A percentile compares a stretch with the other conserved stretches of the same genome.
These are phyloP conservation scores for Penicillium sp. DNA, from an alignment of 2,329 filamentous ascomycete species.

Conservation along the genomic window DNA sequence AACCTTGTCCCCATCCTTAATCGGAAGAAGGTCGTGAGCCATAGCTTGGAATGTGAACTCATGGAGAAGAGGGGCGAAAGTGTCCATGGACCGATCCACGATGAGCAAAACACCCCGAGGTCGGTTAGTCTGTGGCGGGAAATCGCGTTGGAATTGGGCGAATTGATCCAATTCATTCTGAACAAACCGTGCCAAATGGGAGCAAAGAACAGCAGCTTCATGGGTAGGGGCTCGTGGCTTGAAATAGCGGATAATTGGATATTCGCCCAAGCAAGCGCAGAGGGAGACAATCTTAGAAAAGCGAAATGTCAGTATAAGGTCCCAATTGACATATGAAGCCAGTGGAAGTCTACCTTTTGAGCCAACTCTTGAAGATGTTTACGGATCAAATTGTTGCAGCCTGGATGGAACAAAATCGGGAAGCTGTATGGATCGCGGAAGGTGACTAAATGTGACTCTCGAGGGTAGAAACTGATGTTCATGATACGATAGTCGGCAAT, in stretches of 20 bases:
- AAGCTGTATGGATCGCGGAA: constrained; percentile 97
- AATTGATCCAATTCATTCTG: constrained; percentile 91
- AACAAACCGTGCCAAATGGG: constrained; percentile 84
- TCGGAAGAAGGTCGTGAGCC: constrained; percentile 88
- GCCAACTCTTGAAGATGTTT: constrained; percentile 81
- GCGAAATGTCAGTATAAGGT: constrained; percentile 12
- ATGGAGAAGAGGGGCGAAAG: constrained; percentile 83
- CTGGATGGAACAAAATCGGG: constrained; percentile 84
- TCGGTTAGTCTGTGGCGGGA: constrained; percentile 70
- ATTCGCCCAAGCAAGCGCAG: constrained; percentile 90
- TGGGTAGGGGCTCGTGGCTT: constrained; percentile 72
- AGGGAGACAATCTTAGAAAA: constrained; percentile 71
- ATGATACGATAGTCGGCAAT: constrained; percentile 80
- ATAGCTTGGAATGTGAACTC: constrained; percentile 99
- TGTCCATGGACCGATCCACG: constrained; percentile 89
- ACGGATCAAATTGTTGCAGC: constrained; percentile 79
- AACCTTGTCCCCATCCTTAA: constrained; percentile 85
- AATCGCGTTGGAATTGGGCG: constrained; percentile 78
- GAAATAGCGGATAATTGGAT: constrained; percentile 91
- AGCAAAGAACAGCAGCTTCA: constrained; percentile 83
- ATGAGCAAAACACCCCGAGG: constrained; percentile 83
- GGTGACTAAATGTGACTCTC: constrained; percentile 86
- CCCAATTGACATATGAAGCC: too few relatives aligned
- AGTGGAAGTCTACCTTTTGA: constrained; percentile 70
- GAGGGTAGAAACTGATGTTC: constrained; percentile 84